Conservation (phyloP, 2,329 filamentous ascomycete genomes). For the Cadophora luteo-olivacea region DNA sequence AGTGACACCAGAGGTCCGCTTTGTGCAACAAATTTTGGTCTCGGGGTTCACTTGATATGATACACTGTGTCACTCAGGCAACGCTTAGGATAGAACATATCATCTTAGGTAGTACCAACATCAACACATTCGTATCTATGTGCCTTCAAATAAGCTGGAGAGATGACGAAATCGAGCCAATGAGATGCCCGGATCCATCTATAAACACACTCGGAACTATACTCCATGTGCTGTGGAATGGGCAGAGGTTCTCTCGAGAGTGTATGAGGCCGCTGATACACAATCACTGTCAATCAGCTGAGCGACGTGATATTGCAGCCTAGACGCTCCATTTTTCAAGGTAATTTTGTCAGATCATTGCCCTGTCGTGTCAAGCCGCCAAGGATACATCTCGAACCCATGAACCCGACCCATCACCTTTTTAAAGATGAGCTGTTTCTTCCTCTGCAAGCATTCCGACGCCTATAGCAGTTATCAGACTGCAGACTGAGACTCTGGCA, state of each 20-base stretch:
- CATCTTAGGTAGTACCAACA: neutral
- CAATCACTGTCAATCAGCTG: too few species aligned
- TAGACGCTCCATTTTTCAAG: neutral
- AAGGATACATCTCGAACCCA: too few species aligned
- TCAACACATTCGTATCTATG: neutral
- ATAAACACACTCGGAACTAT: too few species aligned
- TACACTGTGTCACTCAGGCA: neutral
- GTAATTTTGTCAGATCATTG: neutral
- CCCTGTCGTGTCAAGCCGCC: constrained; percentile 1
- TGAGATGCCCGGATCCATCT: too few species aligned
- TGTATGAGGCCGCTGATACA: neutral
- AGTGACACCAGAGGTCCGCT: neutral
- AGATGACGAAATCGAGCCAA: too few species aligned
- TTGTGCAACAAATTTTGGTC: neutral
- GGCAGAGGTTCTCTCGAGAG: neutral
- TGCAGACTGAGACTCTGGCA: neutral
- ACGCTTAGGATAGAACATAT: neutral
- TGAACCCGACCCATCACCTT: neutral
- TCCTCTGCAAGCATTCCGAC: constrained; percentile 2
- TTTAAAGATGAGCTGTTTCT: neutral
- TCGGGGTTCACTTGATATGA: neutral
- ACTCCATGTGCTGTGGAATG: too few species aligned
- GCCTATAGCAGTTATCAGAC: constrained; percentile 8
- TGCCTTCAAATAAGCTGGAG: neutral
- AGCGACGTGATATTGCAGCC: constrained; percentile 5